Evolutionary conservation across 2,329 filamentous ascomycete species (phyloP).

Genomic region (Pestalotiopsis sp.): DNA sequence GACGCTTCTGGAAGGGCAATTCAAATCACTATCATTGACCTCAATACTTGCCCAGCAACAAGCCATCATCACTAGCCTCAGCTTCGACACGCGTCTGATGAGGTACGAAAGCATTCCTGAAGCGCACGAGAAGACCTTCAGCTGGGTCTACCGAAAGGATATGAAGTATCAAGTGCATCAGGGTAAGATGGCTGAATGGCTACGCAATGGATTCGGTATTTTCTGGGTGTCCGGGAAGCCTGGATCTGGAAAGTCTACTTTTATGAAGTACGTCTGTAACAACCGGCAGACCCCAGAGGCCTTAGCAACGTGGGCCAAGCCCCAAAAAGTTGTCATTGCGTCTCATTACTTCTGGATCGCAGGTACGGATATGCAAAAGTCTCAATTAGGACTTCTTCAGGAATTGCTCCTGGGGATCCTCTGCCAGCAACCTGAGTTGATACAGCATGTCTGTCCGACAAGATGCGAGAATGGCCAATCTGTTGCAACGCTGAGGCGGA

Average conservation of each 20-base stretch:
- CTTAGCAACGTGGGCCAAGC: neutral
- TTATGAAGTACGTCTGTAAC: conserved; percentile 24
- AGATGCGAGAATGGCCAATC: no score
- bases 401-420: neutral
- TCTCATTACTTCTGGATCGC: conserved; percentile 1
- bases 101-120: no score
- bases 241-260: conserved; percentile 22
- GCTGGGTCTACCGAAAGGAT: no score
- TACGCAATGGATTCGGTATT: conserved; percentile 12
- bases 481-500: no score
- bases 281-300: neutral
- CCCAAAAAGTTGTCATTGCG: neutral
- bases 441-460: neutral
- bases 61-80: no score
- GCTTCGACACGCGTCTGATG: no score
- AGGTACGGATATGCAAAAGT: conserved; percentile 1
- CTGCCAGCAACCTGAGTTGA: neutral
- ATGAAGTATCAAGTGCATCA: no score
- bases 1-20: no score
- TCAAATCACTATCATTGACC: no score
- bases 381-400: neutral
- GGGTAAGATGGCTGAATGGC: conserved; percentile 11
- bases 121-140: no score
- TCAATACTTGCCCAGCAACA: no score
- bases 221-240: conserved; percentile 26